Percentiles rank a stretch among this genome's conserved stretches.
phyloP scores from a whole-genome alignment of 192 early-diverging fungal genomes.

The Radiomyces spectabilis region DNA sequence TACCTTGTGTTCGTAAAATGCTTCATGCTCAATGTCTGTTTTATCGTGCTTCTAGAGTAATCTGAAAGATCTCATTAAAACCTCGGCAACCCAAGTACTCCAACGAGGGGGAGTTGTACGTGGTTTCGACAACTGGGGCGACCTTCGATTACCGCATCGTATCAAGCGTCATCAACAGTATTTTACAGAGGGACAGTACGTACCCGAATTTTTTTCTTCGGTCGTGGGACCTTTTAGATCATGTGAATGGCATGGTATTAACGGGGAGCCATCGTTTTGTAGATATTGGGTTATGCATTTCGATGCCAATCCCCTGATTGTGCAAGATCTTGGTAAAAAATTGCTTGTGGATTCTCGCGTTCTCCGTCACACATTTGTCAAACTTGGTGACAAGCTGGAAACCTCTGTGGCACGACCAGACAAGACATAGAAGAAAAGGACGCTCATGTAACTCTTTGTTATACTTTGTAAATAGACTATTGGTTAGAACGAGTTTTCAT shows the following conservation, averaged over 20 bases:
- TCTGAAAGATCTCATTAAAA: conserved; percentile 64
- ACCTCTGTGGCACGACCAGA: conserved; percentile 46
- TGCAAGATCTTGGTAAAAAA: conserved; percentile 52
- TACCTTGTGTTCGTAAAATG: neutral
- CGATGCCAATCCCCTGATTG: conserved; percentile 59
- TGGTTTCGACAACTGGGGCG: conserved; percentile 69
- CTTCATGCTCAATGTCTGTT: neutral
- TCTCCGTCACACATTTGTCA: conserved; percentile 64
- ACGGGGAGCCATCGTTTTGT: too few species aligned
- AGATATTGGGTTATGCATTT: conserved; percentile 77
- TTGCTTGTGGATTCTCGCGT: conserved; percentile 66
- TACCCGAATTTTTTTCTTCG: too few species aligned
- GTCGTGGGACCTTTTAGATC: too few species aligned
- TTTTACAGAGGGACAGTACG: conserved; percentile 56
- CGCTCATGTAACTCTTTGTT: too few species aligned
- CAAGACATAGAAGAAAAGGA: conserved; percentile 29
- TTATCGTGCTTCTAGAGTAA: conserved; percentile 37
- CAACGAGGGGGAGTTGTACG: conserved; percentile 83
- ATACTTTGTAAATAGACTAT: too few species aligned
- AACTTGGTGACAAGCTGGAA: conserved; percentile 57
- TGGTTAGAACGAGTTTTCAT: too few species aligned
- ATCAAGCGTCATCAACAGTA: conserved; percentile 88
- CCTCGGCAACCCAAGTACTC: conserved; percentile 69
- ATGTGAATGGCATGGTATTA: too few species aligned
- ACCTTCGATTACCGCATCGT: conserved; percentile 69